Conservation (phyloP, 306 rosid species). For the Notholithocarpus densiflorus region DNA sequence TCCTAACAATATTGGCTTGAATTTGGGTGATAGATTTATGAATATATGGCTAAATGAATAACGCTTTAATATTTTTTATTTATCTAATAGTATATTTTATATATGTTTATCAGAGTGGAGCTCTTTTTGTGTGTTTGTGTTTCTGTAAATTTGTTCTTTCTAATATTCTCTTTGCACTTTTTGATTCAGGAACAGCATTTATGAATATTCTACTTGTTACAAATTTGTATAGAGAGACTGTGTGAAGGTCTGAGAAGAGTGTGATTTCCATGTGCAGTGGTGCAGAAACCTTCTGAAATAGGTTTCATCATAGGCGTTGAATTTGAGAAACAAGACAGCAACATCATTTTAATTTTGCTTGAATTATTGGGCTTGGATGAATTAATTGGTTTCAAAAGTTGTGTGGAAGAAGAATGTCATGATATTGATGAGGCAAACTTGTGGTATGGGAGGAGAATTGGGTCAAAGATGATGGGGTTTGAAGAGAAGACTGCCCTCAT, state of each 20-base stretch:
- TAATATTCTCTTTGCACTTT: neutral
- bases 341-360: constrained; percentile 34
- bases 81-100: neutral
- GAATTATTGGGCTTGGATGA: constrained; percentile 58
- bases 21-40: constrained; percentile 18
- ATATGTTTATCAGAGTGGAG: neutral
- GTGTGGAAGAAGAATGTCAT: constrained; percentile 47
- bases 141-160: constrained; percentile 14
- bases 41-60: neutral
- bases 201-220: neutral
- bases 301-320: constrained; percentile 32
- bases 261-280: too few relatives aligned
- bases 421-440: constrained; percentile 49
- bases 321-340: constrained; percentile 30
- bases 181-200: constrained; percentile 7
- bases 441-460: constrained; percentile 75
- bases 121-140: constrained; percentile 8
- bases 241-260: too few relatives aligned
- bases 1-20: constrained; percentile 1
- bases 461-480: constrained; percentile 53
- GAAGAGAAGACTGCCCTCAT: constrained; percentile 74
- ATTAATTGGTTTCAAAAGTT: constrained; percentile 46
- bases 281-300: accelerated
- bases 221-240: constrained; percentile 15
- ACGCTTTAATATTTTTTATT: too few relatives aligned